These are phyloP conservation scores for Xylaria sp. DNA, from an alignment of 2,329 filamentous ascomycete species.

Conservation along the genomic window DNA sequence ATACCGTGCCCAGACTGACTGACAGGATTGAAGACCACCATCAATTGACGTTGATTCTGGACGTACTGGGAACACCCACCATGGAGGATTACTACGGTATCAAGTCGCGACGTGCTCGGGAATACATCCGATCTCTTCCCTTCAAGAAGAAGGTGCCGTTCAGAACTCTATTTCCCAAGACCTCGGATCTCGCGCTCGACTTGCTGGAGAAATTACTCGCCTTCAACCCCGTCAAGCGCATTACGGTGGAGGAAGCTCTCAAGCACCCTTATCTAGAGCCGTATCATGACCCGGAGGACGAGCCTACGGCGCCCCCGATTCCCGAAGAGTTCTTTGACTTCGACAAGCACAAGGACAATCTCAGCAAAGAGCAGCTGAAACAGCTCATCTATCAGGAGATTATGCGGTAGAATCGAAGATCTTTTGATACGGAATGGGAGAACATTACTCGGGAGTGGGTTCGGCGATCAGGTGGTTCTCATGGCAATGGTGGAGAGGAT, in stretches of 20 bases:
- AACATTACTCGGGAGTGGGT: neutral
- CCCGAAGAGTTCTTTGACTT: constrained; percentile 99
- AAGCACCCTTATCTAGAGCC: constrained; percentile 98
- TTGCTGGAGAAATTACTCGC: constrained; percentile 94
- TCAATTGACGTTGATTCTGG: constrained; percentile 94
- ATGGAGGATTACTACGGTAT: constrained; percentile 99
- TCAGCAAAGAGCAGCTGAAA: constrained; percentile 99
- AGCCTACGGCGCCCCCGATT: constrained; percentile 95
- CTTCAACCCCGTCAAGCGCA: constrained; percentile 98
- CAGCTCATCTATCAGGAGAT: constrained; percentile 98
- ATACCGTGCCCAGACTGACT: constrained; percentile 35
- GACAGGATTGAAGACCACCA: constrained; percentile 79
- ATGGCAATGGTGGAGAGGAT: neutral
- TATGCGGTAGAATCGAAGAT: constrained; percentile 63
- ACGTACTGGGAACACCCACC: constrained; percentile 95
- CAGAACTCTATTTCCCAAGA: constrained; percentile 97
- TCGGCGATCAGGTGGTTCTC: constrained; percentile 6
- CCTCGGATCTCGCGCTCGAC: constrained; percentile 95
- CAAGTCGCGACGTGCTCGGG: constrained; percentile 94
- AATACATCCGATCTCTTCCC: constrained; percentile 97
- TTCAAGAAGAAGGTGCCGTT: constrained; percentile 99
- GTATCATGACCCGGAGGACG: constrained; percentile 98
- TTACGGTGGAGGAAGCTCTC: constrained; percentile 95
- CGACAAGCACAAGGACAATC: constrained; percentile 98
- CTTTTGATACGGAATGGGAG: constrained; percentile 20